Conservation (phyloP, 352 stramenopile genomes). For the Phytophthora brassicae region DNA sequence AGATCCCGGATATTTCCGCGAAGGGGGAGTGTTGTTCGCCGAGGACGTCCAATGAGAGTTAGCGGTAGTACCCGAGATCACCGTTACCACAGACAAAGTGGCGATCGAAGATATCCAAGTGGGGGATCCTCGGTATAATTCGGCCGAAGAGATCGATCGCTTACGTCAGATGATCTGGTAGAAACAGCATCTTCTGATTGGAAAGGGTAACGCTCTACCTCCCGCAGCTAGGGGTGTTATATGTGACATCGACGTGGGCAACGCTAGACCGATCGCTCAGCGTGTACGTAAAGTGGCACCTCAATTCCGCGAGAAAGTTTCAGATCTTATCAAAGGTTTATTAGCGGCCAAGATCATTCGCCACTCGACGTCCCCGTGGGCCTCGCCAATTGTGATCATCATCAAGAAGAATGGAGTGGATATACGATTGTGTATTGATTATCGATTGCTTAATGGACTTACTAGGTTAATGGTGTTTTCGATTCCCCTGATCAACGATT, state of each 20-base stretch:
- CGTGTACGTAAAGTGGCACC: background rate
- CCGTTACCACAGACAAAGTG: background rate
- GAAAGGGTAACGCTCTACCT: background rate
- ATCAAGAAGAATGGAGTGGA: background rate
- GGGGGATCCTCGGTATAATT: background rate
- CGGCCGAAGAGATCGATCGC: background rate
- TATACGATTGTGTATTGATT: background rate
- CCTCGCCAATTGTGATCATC: constrained; percentile 6
- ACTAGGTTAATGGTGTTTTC: background rate
- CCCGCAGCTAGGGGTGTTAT: background rate
- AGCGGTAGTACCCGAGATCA: background rate
- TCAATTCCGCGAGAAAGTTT: background rate
- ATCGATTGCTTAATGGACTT: background rate
- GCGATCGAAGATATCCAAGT: background rate
- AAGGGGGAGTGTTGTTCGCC: background rate
- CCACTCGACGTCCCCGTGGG: background rate
- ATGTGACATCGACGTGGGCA: background rate
- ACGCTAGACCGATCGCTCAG: background rate
- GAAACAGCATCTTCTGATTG: background rate
- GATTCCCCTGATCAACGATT: too few relatives aligned
- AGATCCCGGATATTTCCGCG: background rate
- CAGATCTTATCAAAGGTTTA: background rate
- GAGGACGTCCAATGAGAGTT: background rate
- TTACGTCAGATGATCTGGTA: background rate
- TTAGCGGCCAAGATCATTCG: background rate